These are phyloP conservation scores for Colletotrichum sp. DNA, from an alignment of 2,329 filamentous ascomycete species.

Conservation along the genomic window DNA sequence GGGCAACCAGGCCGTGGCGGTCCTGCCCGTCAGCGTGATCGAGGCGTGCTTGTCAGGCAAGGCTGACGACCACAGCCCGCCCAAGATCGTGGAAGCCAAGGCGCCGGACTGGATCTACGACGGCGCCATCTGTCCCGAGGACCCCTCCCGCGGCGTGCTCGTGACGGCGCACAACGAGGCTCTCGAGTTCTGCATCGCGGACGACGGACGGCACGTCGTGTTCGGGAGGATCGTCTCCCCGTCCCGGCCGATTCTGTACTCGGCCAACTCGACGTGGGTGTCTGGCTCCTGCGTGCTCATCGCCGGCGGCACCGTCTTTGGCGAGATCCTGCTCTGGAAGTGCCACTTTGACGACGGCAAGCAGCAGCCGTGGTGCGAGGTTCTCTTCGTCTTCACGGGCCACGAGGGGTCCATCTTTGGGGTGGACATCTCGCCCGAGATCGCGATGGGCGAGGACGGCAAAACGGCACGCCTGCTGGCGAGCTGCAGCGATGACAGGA, in stretches of 20 bases:
- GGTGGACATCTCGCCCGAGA: conserved; percentile 73
- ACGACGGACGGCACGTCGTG: conserved; percentile 32
- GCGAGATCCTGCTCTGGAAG: conserved; percentile 91
- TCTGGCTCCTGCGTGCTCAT: conserved; percentile 68
- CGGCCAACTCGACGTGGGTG: conserved; percentile 74
- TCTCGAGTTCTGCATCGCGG: conserved; percentile 50
- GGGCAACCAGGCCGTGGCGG: conserved; percentile 69
- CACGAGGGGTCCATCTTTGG: conserved; percentile 97
- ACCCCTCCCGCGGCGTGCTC: conserved; percentile 56
- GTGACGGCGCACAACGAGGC: conserved; percentile 91
- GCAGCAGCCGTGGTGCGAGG: conserved; percentile 34
- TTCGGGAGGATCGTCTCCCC: conserved; percentile 62
- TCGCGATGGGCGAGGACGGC: conserved; percentile 41
- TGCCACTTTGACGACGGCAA: conserved; percentile 46
- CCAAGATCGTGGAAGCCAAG: conserved; percentile 40
- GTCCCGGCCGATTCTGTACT: conserved; percentile 86
- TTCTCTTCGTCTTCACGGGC: conserved; percentile 61
- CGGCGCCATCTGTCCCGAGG: conserved; percentile 56
- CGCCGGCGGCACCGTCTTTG: conserved; percentile 91
- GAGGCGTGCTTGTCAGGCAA: conserved; percentile 28
- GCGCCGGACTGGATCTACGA: conserved; percentile 82
- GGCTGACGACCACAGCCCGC: not conserved
- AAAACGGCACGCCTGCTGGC: conserved; percentile 68
- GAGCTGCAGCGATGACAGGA: conserved; percentile 95
- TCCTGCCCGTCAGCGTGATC: conserved; percentile 36